Percentiles rank a stretch among this genome's conserved stretches.
Evolutionary conservation across 148 eudicot species (phyloP).

Genomic region (Nyssa sinensis): DNA sequence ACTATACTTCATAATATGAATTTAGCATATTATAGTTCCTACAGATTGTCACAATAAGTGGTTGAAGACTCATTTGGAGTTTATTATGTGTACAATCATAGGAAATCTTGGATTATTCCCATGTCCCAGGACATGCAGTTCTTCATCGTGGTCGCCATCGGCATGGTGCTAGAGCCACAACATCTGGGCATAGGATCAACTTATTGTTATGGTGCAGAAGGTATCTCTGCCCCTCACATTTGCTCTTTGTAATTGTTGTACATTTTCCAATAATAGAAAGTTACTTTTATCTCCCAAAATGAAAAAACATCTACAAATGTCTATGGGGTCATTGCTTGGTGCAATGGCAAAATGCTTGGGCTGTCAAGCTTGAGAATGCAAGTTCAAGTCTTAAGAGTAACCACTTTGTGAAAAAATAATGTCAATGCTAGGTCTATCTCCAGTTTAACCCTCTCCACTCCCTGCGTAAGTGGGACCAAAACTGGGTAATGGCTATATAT

Average conservation of each 20-base stretch:
- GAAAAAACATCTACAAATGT: too few species aligned
- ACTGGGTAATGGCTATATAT: too few species aligned
- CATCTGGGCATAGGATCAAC: constrained; percentile 71
- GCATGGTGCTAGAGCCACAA: constrained; percentile 98
- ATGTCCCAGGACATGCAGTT: constrained; percentile 83
- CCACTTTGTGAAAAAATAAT: too few species aligned
- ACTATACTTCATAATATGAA: background rate
- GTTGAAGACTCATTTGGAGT: constrained; percentile 11
- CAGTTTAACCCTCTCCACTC: too few species aligned
- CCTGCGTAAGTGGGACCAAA: too few species aligned
- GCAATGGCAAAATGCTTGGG: too few species aligned
- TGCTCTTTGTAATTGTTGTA: constrained; percentile 6
- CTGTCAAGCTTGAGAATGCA: too few species aligned
- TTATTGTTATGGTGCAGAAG: constrained; percentile 96
- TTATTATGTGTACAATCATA: constrained; percentile 28
- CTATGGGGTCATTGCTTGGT: too few species aligned
- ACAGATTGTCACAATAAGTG: background rate
- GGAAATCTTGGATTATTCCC: constrained; percentile 87
- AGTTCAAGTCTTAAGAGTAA: too few species aligned
- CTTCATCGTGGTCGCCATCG: constrained; percentile 99
- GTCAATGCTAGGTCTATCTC: too few species aligned
- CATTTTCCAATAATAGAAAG: background rate
- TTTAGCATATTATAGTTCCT: background rate
- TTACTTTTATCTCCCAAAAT: too few species aligned
- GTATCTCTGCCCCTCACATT: constrained; percentile 34